A percentile compares a stretch with the other conserved stretches of the same genome.
Evolutionary conservation across 2,329 filamentous ascomycete species (phyloP).

Genomic region (Ophiostoma australiae): DNA sequence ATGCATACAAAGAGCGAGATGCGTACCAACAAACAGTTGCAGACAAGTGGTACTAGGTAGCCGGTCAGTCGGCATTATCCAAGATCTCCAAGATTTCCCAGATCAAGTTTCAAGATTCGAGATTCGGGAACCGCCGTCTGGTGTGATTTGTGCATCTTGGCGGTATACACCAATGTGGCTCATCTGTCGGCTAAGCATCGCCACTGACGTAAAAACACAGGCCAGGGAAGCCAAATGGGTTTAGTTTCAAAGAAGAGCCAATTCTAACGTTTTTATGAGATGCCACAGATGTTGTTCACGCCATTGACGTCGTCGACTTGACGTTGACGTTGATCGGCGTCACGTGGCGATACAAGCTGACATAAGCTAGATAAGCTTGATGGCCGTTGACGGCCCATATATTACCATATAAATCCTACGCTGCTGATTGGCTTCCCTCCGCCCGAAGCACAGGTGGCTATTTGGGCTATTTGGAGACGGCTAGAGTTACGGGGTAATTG

Average conservation of each 20-base stretch:
- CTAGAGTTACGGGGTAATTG: background rate
- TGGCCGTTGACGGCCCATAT: background rate
- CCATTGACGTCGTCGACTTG: background rate
- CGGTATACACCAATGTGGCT: slow-evolving; percentile 1
- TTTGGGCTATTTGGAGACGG: background rate
- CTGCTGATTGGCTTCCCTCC: slow-evolving; percentile 4
- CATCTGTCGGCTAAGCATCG: background rate
- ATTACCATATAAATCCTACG: background rate
- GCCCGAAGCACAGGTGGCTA: slow-evolving; percentile 7
- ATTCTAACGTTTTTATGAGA: background rate
- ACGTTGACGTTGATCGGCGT: background rate
- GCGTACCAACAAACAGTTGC: background rate
- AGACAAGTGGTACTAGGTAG: background rate
- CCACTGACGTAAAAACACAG: background rate
- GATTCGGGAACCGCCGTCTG: background rate
- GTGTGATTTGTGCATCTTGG: slow-evolving; percentile 4
- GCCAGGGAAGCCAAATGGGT: too few species aligned
- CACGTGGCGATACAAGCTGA: background rate
- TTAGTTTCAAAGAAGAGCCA: too few species aligned
- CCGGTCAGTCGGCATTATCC: background rate
- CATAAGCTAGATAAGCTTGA: background rate
- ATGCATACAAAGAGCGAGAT: too few species aligned
- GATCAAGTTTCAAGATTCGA: background rate
- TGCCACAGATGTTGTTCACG: background rate
- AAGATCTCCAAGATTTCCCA: background rate